Conservation (phyloP, 768 basidiomycete species). For the Tephrocybe sp. region DNA sequence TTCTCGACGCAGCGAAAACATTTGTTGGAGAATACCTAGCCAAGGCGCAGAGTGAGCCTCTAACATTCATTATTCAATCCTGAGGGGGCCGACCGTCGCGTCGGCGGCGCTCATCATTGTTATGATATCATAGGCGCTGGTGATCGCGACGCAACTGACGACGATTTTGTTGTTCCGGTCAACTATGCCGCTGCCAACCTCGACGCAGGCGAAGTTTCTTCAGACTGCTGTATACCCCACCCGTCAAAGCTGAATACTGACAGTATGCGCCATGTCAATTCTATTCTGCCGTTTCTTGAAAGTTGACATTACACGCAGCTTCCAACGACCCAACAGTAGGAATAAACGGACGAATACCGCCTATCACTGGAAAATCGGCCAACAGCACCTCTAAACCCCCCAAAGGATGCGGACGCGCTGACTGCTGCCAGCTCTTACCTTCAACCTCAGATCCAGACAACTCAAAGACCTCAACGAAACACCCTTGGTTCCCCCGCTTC, state of each 20-base stretch:
- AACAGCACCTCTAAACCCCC: not conserved
- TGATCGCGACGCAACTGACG: not conserved
- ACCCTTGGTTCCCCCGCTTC: slow-evolving; percentile 16
- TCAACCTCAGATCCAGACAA: not conserved
- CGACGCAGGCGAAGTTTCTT: slow-evolving; percentile 11
- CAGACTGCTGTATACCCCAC: slow-evolving; percentile 3
- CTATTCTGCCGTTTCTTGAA: not conserved
- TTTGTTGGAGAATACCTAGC: slow-evolving; percentile 16
- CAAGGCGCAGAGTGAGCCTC: slow-evolving; percentile 6
- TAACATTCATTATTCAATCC: not conserved
- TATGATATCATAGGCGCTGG: slow-evolving; percentile 2
- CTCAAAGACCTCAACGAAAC: not conserved
- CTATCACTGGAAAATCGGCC: not conserved
- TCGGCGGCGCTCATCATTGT: too few species aligned
- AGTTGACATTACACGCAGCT: not conserved
- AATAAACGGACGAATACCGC: not conserved
- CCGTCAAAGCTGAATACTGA: not conserved
- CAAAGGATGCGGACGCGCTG: slow-evolving; percentile 15
- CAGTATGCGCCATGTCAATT: not conserved
- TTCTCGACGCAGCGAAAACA: slow-evolving; percentile 16
- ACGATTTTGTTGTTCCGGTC: slow-evolving; percentile 11
- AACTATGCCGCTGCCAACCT: slow-evolving; percentile 14
- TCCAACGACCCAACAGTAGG: slow-evolving; percentile 2
- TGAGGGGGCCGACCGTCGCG: too few species aligned
- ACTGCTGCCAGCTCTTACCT: slow-evolving; percentile 16